Percentiles rank a stretch among this genome's conserved stretches.
Evolutionary conservation across 2,329 filamentous ascomycete species (phyloP).

Genomic region (Thermochaetoides dissita): DNA sequence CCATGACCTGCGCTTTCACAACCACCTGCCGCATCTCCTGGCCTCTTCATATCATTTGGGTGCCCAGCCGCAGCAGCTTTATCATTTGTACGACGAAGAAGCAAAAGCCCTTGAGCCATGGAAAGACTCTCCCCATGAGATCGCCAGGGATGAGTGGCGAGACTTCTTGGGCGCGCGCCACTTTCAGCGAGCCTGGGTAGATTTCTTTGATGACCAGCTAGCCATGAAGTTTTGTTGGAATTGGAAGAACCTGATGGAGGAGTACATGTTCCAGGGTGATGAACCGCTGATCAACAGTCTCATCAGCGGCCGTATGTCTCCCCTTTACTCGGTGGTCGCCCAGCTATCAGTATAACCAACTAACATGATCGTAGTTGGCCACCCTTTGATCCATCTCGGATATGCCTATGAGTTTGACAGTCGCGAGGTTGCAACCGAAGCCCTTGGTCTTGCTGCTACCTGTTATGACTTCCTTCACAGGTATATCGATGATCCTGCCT

Average conservation of each 20-base stretch:
- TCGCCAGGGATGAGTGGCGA: conserved; percentile 72
- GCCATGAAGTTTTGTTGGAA: conserved; percentile 61
- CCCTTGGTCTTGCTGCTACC: conserved; percentile 52
- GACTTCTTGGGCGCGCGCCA: conserved; percentile 64
- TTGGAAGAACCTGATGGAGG: conserved; percentile 63
- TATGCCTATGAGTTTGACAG: conserved; percentile 83
- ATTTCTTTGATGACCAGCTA: conserved; percentile 90
- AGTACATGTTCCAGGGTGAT: conserved; percentile 62
- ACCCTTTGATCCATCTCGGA: conserved; percentile 88
- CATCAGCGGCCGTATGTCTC: conserved; percentile 57
- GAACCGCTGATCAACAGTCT: conserved; percentile 70
- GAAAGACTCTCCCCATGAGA: conserved; percentile 71
- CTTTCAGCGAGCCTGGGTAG: conserved; percentile 81
- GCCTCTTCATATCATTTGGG: conserved; percentile 78
- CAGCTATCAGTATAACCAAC: conserved; percentile 3
- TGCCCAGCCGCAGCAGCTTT: conserved; percentile 57
- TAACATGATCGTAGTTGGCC: conserved; percentile 48
- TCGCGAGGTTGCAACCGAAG: conserved; percentile 78
- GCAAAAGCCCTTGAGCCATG: conserved; percentile 61
- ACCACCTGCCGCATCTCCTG: conserved; percentile 71
- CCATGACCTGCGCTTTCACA: conserved; percentile 61
- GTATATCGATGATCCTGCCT: conserved; percentile 58
- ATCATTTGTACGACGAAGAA: conserved; percentile 68
- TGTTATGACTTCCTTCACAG: conserved; percentile 48
- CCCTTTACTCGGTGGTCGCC: neutral